These are phyloP conservation scores for Cladosporium sp. DNA, from an alignment of 2,329 filamentous ascomycete species.

Conservation along the genomic window DNA sequence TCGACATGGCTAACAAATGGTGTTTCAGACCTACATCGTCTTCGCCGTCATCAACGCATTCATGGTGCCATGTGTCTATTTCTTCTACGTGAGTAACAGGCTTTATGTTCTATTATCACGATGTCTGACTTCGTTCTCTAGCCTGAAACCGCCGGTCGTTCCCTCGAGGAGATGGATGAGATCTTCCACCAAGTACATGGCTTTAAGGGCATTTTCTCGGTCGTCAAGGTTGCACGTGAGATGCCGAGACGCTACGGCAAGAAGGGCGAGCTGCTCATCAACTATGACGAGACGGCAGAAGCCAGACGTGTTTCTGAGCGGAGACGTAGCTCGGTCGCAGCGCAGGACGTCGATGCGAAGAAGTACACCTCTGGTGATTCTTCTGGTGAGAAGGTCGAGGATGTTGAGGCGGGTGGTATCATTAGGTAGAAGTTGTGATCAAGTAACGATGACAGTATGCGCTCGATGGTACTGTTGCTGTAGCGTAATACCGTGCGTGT, in stretches of 20 bases:
- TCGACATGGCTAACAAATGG: background rate
- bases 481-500: background rate
- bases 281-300: constrained; percentile 46
- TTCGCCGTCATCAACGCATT: constrained; percentile 66
- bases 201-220: constrained; percentile 56
- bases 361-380: background rate
- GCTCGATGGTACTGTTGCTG: background rate
- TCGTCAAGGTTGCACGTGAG: constrained; percentile 53
- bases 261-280: constrained; percentile 57
- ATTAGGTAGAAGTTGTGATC: background rate
- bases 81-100: constrained; percentile 38
- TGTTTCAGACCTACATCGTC: constrained; percentile 38
- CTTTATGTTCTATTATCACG: background rate
- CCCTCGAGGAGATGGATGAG: constrained; percentile 66
- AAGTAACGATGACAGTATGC: background rate
- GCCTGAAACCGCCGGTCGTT: constrained; percentile 64
- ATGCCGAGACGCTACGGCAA: constrained; percentile 60
- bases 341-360: background rate
- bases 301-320: constrained; percentile 26
- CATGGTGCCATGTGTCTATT: constrained; percentile 52
- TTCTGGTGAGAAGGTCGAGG: constrained; percentile 10
- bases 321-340: constrained; percentile 27
- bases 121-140: background rate
- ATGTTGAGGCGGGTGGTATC: constrained; percentile 13
- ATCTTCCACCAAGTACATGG: constrained; percentile 43